Conservation (phyloP, 140 eudicot genomes). For the Erigeron philadelphicus region DNA sequence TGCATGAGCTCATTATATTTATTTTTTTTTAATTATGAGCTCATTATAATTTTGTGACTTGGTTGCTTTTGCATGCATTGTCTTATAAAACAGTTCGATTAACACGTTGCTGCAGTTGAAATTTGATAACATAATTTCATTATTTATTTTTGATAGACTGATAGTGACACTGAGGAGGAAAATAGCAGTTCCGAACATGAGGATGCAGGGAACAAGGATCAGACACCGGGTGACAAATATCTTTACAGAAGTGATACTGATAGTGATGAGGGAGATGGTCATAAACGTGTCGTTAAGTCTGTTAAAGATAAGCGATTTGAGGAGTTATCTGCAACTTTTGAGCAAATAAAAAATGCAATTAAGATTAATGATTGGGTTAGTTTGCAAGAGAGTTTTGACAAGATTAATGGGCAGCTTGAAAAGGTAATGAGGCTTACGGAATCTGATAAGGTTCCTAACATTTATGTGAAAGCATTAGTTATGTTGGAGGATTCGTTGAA, state of each 20-base stretch:
- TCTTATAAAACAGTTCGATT: no score
- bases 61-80: no score
- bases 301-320: slow-evolving; percentile 80
- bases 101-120: no score
- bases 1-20: no score
- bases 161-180: slow-evolving; percentile 64
- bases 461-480: slow-evolving; percentile 67
- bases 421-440: slow-evolving; percentile 73
- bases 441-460: slow-evolving; percentile 50
- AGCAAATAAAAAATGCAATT: slow-evolving; percentile 85
- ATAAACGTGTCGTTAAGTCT: slow-evolving; percentile 58
- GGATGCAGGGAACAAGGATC: slow-evolving; percentile 12
- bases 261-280: slow-evolving; percentile 53
- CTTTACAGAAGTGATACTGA: slow-evolving; percentile 46
- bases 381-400: slow-evolving; percentile 80
- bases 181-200: slow-evolving; percentile 45
- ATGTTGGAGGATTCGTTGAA: slow-evolving; percentile 70
- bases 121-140: no score
- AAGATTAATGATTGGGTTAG: slow-evolving; percentile 91
- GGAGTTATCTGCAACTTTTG: slow-evolving; percentile 67
- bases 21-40: no score
- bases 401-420: slow-evolving; percentile 76
- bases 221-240: slow-evolving; percentile 25
- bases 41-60: no score
- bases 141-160: slow-evolving; percentile 30